A percentile compares a stretch with the other conserved stretches of the same genome.
These are phyloP conservation scores for Aspergillus sp. DNA, from an alignment of 2,329 filamentous ascomycete species.

Conservation along the genomic window DNA sequence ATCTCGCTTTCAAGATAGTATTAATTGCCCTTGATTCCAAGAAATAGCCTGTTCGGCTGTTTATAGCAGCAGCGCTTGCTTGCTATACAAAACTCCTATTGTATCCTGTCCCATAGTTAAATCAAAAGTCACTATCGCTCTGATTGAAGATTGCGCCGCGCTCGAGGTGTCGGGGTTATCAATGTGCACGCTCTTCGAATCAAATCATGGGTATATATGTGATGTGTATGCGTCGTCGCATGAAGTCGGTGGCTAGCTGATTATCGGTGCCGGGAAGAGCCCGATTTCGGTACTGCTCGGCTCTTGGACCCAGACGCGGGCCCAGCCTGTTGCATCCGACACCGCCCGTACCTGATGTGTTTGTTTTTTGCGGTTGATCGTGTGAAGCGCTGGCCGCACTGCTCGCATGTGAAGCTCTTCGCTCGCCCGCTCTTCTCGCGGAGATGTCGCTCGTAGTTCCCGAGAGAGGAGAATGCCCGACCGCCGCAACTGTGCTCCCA, in stretches of 20 bases:
- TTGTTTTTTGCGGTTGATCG: slow-evolving; percentile 12
- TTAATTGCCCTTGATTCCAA: background rate
- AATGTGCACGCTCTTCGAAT: background rate
- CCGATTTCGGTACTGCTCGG: too few species aligned
- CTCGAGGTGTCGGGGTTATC: background rate
- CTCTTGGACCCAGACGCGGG: background rate
- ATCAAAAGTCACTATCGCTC: background rate
- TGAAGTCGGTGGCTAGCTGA: background rate
- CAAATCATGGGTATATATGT: background rate
- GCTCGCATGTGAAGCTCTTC: slow-evolving; percentile 7
- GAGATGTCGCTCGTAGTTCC: slow-evolving; percentile 11
- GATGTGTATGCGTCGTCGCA: background rate
- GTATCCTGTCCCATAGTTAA: background rate
- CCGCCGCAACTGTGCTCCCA: slow-evolving; percentile 12
- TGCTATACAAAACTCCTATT: slow-evolving; percentile 1
- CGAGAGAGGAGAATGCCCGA: slow-evolving; percentile 8
- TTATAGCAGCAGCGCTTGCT: background rate
- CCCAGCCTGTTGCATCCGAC: background rate
- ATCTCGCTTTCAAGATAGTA: background rate
- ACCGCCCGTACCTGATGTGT: slow-evolving; percentile 7
- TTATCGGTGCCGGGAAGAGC: too few species aligned
- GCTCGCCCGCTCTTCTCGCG: slow-evolving; percentile 8
- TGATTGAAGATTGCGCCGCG: background rate
- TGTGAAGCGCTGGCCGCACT: slow-evolving; percentile 9
- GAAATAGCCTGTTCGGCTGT: background rate